Conservation (phyloP, 2,329 filamentous ascomycete genomes). For the Anthostomella pinea region DNA sequence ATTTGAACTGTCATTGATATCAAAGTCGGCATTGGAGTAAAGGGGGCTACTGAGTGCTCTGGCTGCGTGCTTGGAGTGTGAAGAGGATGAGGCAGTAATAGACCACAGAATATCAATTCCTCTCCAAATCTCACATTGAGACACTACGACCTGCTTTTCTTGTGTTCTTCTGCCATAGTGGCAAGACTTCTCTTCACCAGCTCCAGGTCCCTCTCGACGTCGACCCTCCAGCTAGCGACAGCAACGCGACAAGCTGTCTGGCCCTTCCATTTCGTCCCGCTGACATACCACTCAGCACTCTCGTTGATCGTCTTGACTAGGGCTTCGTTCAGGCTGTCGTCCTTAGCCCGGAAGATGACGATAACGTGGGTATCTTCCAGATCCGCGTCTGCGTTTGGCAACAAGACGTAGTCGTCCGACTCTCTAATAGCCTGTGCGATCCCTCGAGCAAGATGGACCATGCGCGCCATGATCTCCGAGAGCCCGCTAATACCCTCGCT, state of each 20-base stretch:
- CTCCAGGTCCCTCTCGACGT: constrained; percentile 63
- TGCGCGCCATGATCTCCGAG: constrained; percentile 64
- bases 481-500: constrained; percentile 73
- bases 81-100: no score
- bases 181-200: constrained; percentile 64
- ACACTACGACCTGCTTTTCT: neutral
- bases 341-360: constrained; percentile 73
- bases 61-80: no score
- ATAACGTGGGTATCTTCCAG: constrained; percentile 62
- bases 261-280: constrained; percentile 75
- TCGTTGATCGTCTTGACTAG: constrained; percentile 73
- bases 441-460: constrained; percentile 67
- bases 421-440: constrained; percentile 63
- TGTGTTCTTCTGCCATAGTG: constrained; percentile 37
- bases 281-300: constrained; percentile 74
- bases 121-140: no score
- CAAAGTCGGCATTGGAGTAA: no score
- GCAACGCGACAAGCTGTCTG: constrained; percentile 76
- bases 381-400: constrained; percentile 34
- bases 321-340: constrained; percentile 59
- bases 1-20: no score
- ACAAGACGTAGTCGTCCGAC: constrained; percentile 37
- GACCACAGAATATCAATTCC: no score
- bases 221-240: constrained; percentile 79
- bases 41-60: no score